These are phyloP conservation scores for Glycyrrhiza uralensis DNA, from an alignment of 306 rosid species.

Conservation along the genomic window DNA sequence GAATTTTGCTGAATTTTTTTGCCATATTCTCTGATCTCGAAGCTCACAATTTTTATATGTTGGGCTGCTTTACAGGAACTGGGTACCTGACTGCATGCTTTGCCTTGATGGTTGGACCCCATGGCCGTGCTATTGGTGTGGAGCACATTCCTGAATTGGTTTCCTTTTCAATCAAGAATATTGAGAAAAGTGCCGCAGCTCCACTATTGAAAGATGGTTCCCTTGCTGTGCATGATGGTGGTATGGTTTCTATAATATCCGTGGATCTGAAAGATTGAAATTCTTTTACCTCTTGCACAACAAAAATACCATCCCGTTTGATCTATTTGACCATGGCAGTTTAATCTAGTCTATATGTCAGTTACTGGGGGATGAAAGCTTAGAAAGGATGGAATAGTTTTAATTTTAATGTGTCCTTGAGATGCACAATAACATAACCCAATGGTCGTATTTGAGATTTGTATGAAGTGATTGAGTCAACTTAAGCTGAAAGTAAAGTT, in stretches of 20 bases:
- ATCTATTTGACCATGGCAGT: neutral
- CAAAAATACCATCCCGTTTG: neutral
- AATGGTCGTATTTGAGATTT: neutral
- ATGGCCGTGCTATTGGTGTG: constrained; percentile 78
- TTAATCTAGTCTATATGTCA: neutral
- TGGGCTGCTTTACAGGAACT: constrained; percentile 55
- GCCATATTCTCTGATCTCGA: neutral
- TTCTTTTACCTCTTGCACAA: neutral
- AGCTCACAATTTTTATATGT: neutral
- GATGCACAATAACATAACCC: neutral
- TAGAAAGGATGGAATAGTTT: neutral
- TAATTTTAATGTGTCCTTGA: neutral
- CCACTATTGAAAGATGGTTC: constrained; percentile 69
- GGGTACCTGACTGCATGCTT: constrained; percentile 94
- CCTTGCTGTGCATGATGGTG: constrained; percentile 68
- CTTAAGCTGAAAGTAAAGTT: neutral
- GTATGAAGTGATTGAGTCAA: neutral
- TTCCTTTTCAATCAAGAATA: constrained; percentile 66
- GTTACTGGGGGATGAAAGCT: neutral
- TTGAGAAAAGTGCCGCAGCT: constrained; percentile 75
- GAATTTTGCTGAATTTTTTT: neutral
- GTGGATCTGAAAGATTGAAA: neutral
- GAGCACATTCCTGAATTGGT: constrained; percentile 94
- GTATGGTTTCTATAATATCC: constrained; percentile 42
- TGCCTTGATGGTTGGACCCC: constrained; percentile 85